Percentiles rank a stretch among this genome's conserved stretches.
These are phyloP conservation scores for Exophiala bonariae DNA, from an alignment of 2,329 filamentous ascomycete genomes.

Conservation along the genomic window DNA sequence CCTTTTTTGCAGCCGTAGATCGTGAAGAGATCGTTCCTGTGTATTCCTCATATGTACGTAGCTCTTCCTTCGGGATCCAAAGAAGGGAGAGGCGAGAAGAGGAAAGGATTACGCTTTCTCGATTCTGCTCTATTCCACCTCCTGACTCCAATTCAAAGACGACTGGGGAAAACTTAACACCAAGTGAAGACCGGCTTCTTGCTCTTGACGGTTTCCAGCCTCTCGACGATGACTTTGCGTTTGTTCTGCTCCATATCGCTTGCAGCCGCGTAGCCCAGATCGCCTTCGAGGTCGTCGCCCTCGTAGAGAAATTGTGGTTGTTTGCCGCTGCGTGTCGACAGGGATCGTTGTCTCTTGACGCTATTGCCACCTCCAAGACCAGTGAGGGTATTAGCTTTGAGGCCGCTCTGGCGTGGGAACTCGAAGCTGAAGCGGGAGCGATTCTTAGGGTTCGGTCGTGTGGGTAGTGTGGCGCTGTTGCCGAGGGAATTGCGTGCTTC, in stretches of 20 bases:
- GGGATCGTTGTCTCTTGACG: conserved; percentile 17
- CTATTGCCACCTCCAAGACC: not conserved
- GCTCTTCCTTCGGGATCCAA: too few relatives aligned
- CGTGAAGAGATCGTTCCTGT: too few relatives aligned
- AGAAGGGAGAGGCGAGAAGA: too few relatives aligned
- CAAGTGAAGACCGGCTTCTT: conserved; percentile 96
- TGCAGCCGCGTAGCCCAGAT: conserved; percentile 90
- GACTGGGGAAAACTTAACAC: conserved; percentile 65
- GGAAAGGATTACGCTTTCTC: too few relatives aligned
- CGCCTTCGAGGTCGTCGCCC: conserved; percentile 81
- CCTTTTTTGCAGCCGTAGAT: too few relatives aligned
- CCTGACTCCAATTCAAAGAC: too few relatives aligned
- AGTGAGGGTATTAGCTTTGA: conserved; percentile 54
- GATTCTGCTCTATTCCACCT: too few relatives aligned
- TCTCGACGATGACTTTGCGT: conserved; percentile 93
- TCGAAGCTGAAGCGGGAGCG: conserved; percentile 31
- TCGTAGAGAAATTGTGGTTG: conserved; percentile 18
- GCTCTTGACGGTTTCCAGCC: conserved; percentile 91
- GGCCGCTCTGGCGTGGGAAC: conserved; percentile 41
- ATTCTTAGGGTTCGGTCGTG: conserved; percentile 32
- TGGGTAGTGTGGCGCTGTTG: conserved; percentile 38
- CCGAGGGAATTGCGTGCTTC: conserved; percentile 36
- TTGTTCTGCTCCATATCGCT: conserved; percentile 90
- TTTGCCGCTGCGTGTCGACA: conserved; percentile 24
- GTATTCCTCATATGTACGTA: too few relatives aligned